These are phyloP conservation scores for Bruguiera sexangula DNA, from an alignment of 345 rosid species.

Conservation along the genomic window DNA sequence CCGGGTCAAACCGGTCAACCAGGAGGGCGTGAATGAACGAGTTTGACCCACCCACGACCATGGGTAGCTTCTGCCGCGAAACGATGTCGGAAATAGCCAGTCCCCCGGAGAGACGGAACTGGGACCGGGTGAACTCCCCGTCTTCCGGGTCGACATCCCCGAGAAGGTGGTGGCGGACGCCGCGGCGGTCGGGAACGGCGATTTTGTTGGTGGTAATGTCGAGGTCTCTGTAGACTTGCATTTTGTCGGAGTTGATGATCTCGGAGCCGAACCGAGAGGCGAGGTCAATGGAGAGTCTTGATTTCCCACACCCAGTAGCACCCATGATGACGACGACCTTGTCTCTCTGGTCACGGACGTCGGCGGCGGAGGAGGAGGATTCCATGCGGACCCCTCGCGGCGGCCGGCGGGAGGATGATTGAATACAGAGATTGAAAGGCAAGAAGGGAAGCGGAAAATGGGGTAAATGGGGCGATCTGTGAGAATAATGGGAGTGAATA, in stretches of 20 bases:
- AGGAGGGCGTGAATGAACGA: conserved; percentile 71
- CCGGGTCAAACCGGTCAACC: conserved; percentile 51
- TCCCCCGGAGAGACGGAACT: conserved; percentile 55
- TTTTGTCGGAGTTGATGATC: conserved; percentile 86
- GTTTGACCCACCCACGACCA: conserved; percentile 91
- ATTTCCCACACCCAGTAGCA: conserved; percentile 86
- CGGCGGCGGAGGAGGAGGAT: background rate
- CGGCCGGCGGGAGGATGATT: background rate
- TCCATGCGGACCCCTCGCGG: conserved; percentile 14
- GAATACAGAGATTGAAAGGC: background rate
- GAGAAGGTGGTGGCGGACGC: conserved; percentile 74
- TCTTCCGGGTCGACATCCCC: conserved; percentile 44
- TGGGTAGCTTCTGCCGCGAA: conserved; percentile 47
- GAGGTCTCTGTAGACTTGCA: conserved; percentile 71
- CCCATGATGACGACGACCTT: conserved; percentile 79
- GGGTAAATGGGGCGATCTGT: background rate
- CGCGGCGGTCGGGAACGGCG: conserved; percentile 46
- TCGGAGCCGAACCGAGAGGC: conserved; percentile 49
- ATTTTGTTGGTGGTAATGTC: conserved; percentile 88
- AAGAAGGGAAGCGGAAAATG: too few relatives aligned
- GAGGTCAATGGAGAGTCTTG: conserved; percentile 75
- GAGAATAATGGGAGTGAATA: too few relatives aligned
- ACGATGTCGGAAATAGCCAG: conserved; percentile 36
- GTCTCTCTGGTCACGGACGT: conserved; percentile 24
- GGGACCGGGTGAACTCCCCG: conserved; percentile 48